Conservation (phyloP, 352 stramenopile genomes). For the Pythium aristosporum region DNA sequence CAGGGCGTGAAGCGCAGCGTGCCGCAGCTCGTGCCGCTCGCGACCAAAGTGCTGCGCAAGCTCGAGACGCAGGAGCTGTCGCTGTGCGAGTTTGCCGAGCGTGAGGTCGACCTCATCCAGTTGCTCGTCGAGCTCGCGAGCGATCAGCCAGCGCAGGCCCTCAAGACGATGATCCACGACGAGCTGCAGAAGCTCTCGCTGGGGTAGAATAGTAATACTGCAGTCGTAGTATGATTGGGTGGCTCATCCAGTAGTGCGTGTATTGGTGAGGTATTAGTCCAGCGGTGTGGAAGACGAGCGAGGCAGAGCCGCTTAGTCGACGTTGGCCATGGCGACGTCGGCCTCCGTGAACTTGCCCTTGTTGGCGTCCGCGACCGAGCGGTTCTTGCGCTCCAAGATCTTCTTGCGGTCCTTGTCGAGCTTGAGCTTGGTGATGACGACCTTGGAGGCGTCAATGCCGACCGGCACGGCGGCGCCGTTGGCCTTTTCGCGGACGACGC, state of each 20-base stretch:
- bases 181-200: slow-evolving; percentile 58
- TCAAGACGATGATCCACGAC: slow-evolving; percentile 71
- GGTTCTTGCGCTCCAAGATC: slow-evolving; percentile 98
- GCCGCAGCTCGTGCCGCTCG: slow-evolving; percentile 62
- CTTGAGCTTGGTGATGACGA: slow-evolving; percentile 99
- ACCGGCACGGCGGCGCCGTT: slow-evolving; percentile 96
- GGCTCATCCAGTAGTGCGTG: slow-evolving; percentile 29
- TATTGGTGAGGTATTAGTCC: slow-evolving; percentile 13
- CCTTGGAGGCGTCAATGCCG: slow-evolving; percentile 97
- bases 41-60: slow-evolving; percentile 67
- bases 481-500: slow-evolving; percentile 98
- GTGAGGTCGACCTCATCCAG: slow-evolving; percentile 82
- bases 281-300: background rate
- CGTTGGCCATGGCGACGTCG: slow-evolving; percentile 85
- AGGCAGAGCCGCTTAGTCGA: slow-evolving; percentile 69
- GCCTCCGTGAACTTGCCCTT: slow-evolving; percentile 92
- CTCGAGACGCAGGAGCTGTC: slow-evolving; percentile 75
- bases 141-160: slow-evolving; percentile 55
- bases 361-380: slow-evolving; percentile 65
- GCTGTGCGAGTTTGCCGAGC: slow-evolving; percentile 66
- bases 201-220: background rate
- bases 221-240: slow-evolving; percentile 4
- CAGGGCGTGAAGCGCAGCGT: slow-evolving; percentile 56
- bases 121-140: slow-evolving; percentile 75
- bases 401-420: slow-evolving; percentile 99